phyloP scores from a whole-genome alignment of 2,329 filamentous ascomycete genomes.

The Penicillium nordicum region DNA sequence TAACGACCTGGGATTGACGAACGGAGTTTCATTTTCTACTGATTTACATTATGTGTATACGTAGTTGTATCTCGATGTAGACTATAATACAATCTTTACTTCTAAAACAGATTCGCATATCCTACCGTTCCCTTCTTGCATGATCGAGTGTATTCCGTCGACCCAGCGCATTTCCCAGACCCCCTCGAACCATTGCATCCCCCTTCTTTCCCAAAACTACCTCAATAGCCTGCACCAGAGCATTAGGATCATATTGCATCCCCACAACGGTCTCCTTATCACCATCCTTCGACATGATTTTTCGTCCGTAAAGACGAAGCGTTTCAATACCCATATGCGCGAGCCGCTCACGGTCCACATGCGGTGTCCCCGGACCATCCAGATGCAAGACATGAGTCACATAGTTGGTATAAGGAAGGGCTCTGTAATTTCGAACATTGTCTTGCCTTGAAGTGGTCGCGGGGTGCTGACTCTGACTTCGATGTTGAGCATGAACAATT shows the following conservation, averaged over 20 bases:
- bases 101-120: neutral
- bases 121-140: slow-evolving; percentile 6
- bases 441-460: slow-evolving; percentile 11
- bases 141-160: slow-evolving; percentile 58
- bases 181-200: slow-evolving; percentile 48
- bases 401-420: slow-evolving; percentile 60
- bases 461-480: neutral
- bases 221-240: slow-evolving; percentile 70
- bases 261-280: slow-evolving; percentile 50
- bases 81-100: neutral
- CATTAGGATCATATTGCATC: slow-evolving; percentile 71
- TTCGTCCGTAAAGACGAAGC: slow-evolving; percentile 71
- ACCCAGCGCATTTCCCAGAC: slow-evolving; percentile 43
- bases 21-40: neutral
- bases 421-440: slow-evolving; percentile 3
- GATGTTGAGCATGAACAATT: slow-evolving; percentile 1
- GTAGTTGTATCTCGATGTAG: neutral
- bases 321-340: slow-evolving; percentile 68
- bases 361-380: slow-evolving; percentile 66
- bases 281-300: slow-evolving; percentile 42
- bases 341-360: slow-evolving; percentile 65
- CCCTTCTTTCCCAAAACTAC: slow-evolving; percentile 66
- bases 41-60: neutral
- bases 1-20: neutral
- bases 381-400: slow-evolving; percentile 83